These are phyloP conservation scores for Exophiala dermatitidis DNA, from an alignment of 2,329 filamentous ascomycete species.

Conservation along the genomic window DNA sequence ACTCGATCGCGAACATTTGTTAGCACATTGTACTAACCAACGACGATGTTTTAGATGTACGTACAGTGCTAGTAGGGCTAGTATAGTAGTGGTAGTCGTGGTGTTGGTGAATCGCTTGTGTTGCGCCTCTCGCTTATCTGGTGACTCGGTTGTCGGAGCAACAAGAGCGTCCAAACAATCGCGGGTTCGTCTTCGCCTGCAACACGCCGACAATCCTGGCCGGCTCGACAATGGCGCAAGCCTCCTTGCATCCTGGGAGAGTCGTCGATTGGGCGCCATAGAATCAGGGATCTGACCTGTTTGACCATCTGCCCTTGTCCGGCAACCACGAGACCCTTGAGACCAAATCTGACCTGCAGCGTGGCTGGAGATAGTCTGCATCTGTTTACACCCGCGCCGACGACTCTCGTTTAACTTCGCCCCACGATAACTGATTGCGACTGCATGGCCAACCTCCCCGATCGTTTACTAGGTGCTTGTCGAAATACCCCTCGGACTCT, in stretches of 20 bases:
- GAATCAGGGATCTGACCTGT: not conserved
- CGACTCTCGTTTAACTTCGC: constrained; percentile 1
- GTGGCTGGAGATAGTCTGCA: constrained; percentile 17
- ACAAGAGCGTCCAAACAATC: constrained; percentile 3
- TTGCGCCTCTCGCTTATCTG: not conserved
- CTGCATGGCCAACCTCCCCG: constrained; percentile 5
- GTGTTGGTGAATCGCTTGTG: too few species aligned
- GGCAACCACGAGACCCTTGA: constrained; percentile 11
- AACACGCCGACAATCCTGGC: not conserved
- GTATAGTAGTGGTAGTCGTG: too few species aligned
- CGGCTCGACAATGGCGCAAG: constrained; percentile 10
- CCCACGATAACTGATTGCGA: constrained; percentile 3
- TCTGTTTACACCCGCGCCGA: constrained; percentile 11
- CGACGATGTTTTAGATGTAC: too few species aligned
- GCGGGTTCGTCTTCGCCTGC: not conserved
- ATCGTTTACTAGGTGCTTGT: not conserved
- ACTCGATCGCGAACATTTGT: too few species aligned
- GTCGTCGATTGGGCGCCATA: constrained; percentile 12
- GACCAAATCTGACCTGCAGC: not conserved
- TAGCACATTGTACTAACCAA: too few species aligned
- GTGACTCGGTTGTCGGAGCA: constrained; percentile 3
- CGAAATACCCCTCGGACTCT: not conserved
- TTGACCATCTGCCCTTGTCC: not conserved
- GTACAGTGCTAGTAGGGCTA: too few species aligned
- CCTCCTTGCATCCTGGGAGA: not conserved